Evolutionary conservation across 2,329 filamentous ascomycete genomes (phyloP).

Genomic region (Aspergillus nomiae): DNA sequence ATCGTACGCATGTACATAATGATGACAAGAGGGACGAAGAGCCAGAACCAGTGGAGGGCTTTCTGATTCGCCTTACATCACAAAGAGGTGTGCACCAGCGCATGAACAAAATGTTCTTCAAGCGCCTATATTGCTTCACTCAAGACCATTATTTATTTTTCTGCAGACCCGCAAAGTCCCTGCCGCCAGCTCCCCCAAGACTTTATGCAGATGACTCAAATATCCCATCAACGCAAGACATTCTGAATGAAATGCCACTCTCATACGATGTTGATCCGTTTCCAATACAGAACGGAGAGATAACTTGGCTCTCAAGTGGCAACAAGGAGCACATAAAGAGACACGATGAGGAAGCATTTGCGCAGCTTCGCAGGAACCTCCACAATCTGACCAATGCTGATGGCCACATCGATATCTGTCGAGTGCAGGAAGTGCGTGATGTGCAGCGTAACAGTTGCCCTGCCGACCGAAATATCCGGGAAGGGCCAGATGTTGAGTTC

Average conservation of each 20-base stretch:
- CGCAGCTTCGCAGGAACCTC: constrained; percentile 60
- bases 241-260: constrained; percentile 60
- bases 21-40: constrained; percentile 52
- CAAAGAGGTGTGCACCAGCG: constrained; percentile 62
- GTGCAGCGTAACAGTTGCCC: constrained; percentile 54
- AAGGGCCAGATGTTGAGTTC: constrained; percentile 59
- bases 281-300: constrained; percentile 53
- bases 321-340: constrained; percentile 49
- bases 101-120: constrained; percentile 64
- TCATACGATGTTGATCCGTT: constrained; percentile 66
- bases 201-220: constrained; percentile 47
- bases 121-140: constrained; percentile 65
- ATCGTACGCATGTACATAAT: constrained; percentile 54
- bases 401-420: constrained; percentile 64
- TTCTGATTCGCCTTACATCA: constrained; percentile 65
- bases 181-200: constrained; percentile 61
- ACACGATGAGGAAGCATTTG: constrained; percentile 61
- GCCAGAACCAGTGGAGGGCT: constrained; percentile 66
- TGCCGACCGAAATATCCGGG: constrained; percentile 55
- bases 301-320: constrained; percentile 58
- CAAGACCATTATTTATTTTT: constrained; percentile 67
- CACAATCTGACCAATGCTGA: constrained; percentile 62
- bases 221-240: constrained; percentile 57
- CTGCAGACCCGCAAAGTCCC: constrained; percentile 60
- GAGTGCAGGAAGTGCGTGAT: constrained; percentile 59